These are phyloP conservation scores for Parsonsia alboflavescens DNA, from an alignment of 257 asterid species.

Conservation along the genomic window DNA sequence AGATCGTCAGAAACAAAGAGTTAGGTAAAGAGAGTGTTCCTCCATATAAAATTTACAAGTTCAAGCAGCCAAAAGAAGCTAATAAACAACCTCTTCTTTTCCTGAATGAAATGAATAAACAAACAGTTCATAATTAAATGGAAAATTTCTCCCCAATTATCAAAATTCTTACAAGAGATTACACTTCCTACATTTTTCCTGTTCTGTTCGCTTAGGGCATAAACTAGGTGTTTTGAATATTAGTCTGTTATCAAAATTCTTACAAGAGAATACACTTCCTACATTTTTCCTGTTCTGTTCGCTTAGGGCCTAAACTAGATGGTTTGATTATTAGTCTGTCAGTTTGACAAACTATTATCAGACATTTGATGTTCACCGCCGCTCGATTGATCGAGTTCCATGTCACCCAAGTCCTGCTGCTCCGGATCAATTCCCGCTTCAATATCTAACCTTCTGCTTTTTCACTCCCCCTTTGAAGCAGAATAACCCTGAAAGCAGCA, in stretches of 20 bases:
- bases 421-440: slow-evolving; percentile 37
- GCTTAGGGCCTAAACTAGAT: background rate
- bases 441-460: slow-evolving; percentile 40
- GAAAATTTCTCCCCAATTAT: background rate
- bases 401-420: slow-evolving; percentile 35
- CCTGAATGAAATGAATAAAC: background rate
- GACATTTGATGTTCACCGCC: slow-evolving; percentile 69
- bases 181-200: slow-evolving; percentile 13
- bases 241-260: slow-evolving; percentile 22
- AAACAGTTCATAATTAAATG: background rate
- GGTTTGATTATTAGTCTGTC: slow-evolving; percentile 1
- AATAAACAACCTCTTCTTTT: background rate
- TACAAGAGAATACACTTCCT: slow-evolving; percentile 14
- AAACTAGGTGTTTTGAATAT: background rate
- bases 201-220: slow-evolving; percentile 2
- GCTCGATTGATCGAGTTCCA: slow-evolving; percentile 57
- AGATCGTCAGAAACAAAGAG: background rate
- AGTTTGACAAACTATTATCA: slow-evolving; percentile 22
- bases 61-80: background rate
- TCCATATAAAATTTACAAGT: slow-evolving; percentile 1
- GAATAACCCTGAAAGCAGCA: slow-evolving; percentile 43
- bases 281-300: slow-evolving; percentile 7
- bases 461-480: slow-evolving; percentile 37
- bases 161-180: slow-evolving; percentile 24
- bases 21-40: background rate